A percentile compares a stretch with the other conserved stretches of the same genome.
These are phyloP conservation scores for Salix koriyanagi DNA, from an alignment of 345 rosid species.

Conservation along the genomic window DNA sequence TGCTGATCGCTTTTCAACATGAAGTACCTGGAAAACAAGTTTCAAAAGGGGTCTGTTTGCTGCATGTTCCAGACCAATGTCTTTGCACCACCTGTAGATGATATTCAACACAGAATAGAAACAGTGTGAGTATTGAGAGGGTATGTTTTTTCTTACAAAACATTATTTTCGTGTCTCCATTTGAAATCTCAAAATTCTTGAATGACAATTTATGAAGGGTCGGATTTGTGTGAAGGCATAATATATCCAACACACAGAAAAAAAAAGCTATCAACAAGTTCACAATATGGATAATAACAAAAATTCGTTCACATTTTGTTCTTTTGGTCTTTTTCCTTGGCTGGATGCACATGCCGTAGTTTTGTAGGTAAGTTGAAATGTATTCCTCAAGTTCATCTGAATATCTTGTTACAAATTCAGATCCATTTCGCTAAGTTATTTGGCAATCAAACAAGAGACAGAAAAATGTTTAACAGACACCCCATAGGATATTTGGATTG, in stretches of 20 bases:
- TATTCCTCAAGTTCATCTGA: neutral
- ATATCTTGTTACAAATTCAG: neutral
- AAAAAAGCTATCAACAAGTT: neutral
- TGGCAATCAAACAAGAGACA: neutral
- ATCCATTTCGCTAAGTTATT: neutral
- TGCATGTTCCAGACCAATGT: neutral
- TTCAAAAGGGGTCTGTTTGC: neutral
- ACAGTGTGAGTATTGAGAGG: neutral
- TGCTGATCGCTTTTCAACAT: neutral
- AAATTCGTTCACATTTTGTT: no score
- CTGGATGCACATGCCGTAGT: neutral
- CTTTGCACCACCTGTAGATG: neutral
- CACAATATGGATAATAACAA: neutral
- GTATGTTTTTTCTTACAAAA: neutral
- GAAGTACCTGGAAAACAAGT: neutral
- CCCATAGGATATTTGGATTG: neutral
- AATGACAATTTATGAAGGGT: neutral
- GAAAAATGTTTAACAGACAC: neutral
- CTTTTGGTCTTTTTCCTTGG: neutral
- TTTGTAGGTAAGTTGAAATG: neutral
- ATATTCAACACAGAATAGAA: neutral
- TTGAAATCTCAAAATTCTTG: neutral
- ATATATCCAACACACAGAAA: neutral
- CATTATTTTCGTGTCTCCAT: no score
- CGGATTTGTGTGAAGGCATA: neutral